Base-by-base conservation (phyloP, 1,284 basidiomycete genomes). In the Heterobasidion occidentale region DNA sequence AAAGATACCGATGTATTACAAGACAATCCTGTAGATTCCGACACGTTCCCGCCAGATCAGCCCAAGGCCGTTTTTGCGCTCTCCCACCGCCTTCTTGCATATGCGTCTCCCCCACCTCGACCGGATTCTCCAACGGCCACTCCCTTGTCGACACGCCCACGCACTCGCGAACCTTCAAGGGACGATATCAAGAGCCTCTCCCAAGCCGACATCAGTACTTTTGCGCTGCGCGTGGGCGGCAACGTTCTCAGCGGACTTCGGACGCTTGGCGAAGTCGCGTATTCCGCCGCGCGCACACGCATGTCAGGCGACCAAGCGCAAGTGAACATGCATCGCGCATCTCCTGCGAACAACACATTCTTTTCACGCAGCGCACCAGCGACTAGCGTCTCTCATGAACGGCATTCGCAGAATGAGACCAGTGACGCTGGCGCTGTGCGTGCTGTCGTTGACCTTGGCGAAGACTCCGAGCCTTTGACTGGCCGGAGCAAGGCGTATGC, bases 321-420 rank as follows among this genome's bases (percentile, higher is more conserved):
- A 42, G 27, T 27, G 27, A 27, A 3, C 27, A 27, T 27, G 27
- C 38, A 58, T 52, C 2, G 38, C 1, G n/a, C 55, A 9, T 11
- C 49, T 7, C 35, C 59, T 12, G 48, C 57, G 15, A 36, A 15
- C 17, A 33, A 33, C 8, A 46, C 47, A 60, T 78, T 82, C 64
- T 81, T 84, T 65, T 88, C 85, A 44, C 74, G 79, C 64, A 86
- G 84, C 62, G 84, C 84, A 0, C 86, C 86, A 14, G 77, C 78
- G 35, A 72, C 69, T 35, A 70, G 66, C 53, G 20, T 45, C 42
- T 5, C 7, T 63, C 27, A 33, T 36, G 44, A 51, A 17, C 55
- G 11, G 50, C 27, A 55, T 27, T 48, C 42, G 14, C 48, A 45
- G n/a, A n/a, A 14, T 36, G 34, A 12, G 17, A 20, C 19, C 9